Evolutionary conservation across 352 stramenopile species (phyloP).

Genomic region (Plasmopara halstedii): DNA sequence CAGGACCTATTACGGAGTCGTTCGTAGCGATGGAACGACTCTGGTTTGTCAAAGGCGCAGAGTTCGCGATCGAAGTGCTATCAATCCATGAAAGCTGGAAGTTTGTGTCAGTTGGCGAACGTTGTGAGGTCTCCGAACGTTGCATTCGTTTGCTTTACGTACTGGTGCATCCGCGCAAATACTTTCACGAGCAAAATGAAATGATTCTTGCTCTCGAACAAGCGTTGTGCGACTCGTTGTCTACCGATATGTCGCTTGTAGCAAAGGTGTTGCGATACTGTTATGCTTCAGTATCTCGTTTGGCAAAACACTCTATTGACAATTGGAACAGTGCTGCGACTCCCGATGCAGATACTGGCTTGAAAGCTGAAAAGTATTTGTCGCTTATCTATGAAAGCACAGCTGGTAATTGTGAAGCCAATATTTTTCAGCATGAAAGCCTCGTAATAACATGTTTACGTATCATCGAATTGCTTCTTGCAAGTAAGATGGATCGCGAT

Average conservation of each 20-base stretch:
- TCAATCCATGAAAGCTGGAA: slow-evolving; percentile 58
- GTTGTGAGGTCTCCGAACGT: slow-evolving; percentile 38
- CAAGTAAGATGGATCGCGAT: not conserved
- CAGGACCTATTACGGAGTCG: not conserved
- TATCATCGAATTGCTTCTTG: slow-evolving; percentile 36
- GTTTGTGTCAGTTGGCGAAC: slow-evolving; percentile 31
- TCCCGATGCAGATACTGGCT: not conserved
- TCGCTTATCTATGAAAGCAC: slow-evolving; percentile 32
- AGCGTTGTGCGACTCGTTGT: slow-evolving; percentile 38
- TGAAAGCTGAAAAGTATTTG: slow-evolving; percentile 9
- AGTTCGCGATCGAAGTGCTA: slow-evolving; percentile 54
- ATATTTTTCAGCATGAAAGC: slow-evolving; percentile 25
- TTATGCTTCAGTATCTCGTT: slow-evolving; percentile 20
- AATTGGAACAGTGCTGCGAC: not conserved
- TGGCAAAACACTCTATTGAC: slow-evolving; percentile 2
- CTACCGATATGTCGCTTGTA: slow-evolving; percentile 42
- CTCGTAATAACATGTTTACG: slow-evolving; percentile 40
- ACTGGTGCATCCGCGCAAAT: slow-evolving; percentile 33
- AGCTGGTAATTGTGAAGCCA: slow-evolving; percentile 3
- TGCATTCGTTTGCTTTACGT: slow-evolving; percentile 50
- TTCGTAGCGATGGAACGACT: slow-evolving; percentile 25
- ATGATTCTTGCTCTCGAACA: slow-evolving; percentile 42
- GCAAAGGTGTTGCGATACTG: slow-evolving; percentile 53
- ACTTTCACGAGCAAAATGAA: slow-evolving; percentile 23
- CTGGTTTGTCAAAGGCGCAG: slow-evolving; percentile 47